Conservation (phyloP, 768 basidiomycete genomes). For the Pilatotrama ljubarskyi region DNA sequence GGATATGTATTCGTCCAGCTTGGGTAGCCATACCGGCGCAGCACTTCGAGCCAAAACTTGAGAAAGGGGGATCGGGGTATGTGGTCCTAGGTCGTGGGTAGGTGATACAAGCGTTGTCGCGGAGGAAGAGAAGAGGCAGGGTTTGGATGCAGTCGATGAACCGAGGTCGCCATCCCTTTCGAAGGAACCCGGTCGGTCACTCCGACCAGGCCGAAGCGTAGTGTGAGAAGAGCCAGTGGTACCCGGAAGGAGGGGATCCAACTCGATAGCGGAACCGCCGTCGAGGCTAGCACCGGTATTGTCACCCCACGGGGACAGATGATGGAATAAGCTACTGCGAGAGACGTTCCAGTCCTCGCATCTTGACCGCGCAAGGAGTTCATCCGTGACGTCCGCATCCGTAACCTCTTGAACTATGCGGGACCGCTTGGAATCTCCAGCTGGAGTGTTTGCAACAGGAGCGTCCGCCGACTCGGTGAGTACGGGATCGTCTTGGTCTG, state of each 20-base stretch:
- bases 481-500: constrained; percentile 18
- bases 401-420: neutral
- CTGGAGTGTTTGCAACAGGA: neutral
- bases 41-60: constrained; percentile 60
- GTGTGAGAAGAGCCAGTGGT: neutral
- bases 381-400: constrained; percentile 24
- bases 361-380: neutral
- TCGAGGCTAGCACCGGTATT: neutral
- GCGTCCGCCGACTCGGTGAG: constrained; percentile 7
- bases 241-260: neutral
- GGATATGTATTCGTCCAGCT: constrained; percentile 60
- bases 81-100: constrained; percentile 18
- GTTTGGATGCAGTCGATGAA: neutral
- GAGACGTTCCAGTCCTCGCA: neutral
- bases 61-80: constrained; percentile 55
- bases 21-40: constrained; percentile 58
- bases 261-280: constrained; percentile 1
- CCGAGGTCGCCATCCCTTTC: neutral
- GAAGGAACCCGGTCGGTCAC: neutral
- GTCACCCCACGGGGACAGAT: neutral
- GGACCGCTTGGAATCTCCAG: neutral
- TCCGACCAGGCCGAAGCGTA: neutral
- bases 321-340: neutral
- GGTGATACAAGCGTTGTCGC: constrained; percentile 13
- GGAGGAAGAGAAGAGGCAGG: neutral